A percentile compares a stretch with the other conserved stretches of the same genome.
These are phyloP conservation scores for Polyporus arcularius DNA, from an alignment of 768 basidiomycete genomes.

Conservation along the genomic window DNA sequence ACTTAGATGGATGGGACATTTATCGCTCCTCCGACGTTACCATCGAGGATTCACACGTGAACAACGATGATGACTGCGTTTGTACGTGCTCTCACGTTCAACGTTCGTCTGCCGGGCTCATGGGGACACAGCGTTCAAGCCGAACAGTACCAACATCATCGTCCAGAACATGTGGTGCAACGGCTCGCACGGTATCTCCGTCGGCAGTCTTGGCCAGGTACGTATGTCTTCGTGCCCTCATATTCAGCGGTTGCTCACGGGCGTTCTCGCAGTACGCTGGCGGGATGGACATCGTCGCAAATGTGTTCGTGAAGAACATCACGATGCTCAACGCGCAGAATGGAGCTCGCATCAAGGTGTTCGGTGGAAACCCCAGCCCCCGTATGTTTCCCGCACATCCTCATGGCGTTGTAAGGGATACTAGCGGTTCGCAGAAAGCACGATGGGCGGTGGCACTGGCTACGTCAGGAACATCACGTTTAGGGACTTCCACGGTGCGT, in stretches of 20 bases:
- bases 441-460: slow-evolving; percentile 45
- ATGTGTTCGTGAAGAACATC: slow-evolving; percentile 44
- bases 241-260: background rate
- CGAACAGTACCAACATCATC: slow-evolving; percentile 45
- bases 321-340: slow-evolving; percentile 48
- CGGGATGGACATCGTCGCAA: slow-evolving; percentile 44
- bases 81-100: slow-evolving; percentile 22
- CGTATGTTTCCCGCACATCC: slow-evolving; percentile 18
- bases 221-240: background rate
- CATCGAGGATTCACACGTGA: slow-evolving; percentile 39
- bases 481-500: slow-evolving; percentile 31
- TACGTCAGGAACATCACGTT: slow-evolving; percentile 37
- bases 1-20: slow-evolving; percentile 50
- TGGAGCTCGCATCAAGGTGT: slow-evolving; percentile 55
- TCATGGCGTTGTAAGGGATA: background rate
- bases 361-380: slow-evolving; percentile 44
- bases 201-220: slow-evolving; percentile 49
- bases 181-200: slow-evolving; percentile 48
- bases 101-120: background rate
- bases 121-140: slow-evolving; percentile 39
- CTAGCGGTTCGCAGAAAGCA: slow-evolving; percentile 25
- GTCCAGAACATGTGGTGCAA: slow-evolving; percentile 47
- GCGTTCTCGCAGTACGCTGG: slow-evolving; percentile 34
- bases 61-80: slow-evolving; percentile 46
- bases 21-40: slow-evolving; percentile 40